These are phyloP conservation scores for Monilinia fructicola DNA, from an alignment of 2,329 filamentous ascomycete genomes.

Conservation along the genomic window DNA sequence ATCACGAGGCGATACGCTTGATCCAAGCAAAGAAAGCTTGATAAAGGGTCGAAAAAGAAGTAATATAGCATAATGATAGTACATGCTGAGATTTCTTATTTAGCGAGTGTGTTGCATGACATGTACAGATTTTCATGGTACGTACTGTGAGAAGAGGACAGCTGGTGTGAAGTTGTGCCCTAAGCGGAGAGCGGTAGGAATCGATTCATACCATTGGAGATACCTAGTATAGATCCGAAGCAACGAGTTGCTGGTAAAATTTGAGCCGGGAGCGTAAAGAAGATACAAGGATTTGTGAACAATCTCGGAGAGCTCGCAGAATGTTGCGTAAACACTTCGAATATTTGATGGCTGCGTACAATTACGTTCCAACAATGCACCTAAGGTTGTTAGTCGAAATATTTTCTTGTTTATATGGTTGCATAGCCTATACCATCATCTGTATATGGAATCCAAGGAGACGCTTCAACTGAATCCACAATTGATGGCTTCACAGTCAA, in stretches of 20 bases:
- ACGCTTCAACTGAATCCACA: constrained; percentile 59
- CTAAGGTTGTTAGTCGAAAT: constrained; percentile 25
- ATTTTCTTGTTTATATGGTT: not conserved
- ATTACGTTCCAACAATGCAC: constrained; percentile 54
- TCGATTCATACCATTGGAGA: constrained; percentile 67
- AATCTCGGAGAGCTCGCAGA: constrained; percentile 71
- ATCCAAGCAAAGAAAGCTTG: constrained; percentile 35
- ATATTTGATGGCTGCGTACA: constrained; percentile 66
- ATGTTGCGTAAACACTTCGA: constrained; percentile 65
- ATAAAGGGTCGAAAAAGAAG: constrained; percentile 70
- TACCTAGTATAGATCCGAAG: constrained; percentile 67
- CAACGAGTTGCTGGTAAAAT: constrained; percentile 62
- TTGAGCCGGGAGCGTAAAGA: constrained; percentile 67
- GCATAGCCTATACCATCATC: constrained; percentile 34
- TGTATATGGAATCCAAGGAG: constrained; percentile 47
- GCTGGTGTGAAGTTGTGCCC: constrained; percentile 71
- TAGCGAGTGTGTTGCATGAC: not conserved
- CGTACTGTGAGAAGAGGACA: constrained; percentile 73
- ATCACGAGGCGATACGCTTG: constrained; percentile 36
- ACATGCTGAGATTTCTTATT: constrained; percentile 53
- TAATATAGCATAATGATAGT: constrained; percentile 68
- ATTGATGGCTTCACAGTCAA: constrained; percentile 60
- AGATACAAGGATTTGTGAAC: constrained; percentile 61
- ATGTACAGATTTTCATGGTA: constrained; percentile 27
- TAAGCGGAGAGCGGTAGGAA: constrained; percentile 63